Evolutionary conservation across 73 alveolate genomes (phyloP).

Genomic region (Urostyla sp.): DNA sequence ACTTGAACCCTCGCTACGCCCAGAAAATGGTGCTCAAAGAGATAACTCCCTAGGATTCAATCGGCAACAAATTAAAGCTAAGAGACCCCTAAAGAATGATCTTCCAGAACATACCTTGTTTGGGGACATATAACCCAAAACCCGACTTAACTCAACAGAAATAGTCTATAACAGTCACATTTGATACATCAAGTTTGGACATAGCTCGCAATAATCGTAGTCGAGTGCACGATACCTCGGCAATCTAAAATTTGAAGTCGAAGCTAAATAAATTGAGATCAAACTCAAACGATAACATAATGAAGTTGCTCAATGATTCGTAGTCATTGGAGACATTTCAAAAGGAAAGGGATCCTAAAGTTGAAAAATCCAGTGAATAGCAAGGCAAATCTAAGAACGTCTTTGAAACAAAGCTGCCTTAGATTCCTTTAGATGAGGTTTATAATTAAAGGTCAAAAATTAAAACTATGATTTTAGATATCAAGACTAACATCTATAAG

Average conservation of each 20-base stretch:
- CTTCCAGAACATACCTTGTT: neutral
- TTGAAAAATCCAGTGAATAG: too few species aligned
- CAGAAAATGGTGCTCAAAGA: neutral
- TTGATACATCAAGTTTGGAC: constrained; percentile 2
- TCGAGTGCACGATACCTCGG: too few species aligned
- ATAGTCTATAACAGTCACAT: neutral
- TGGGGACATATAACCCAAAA: constrained; percentile 44
- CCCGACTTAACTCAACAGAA: neutral
- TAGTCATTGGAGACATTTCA: too few species aligned
- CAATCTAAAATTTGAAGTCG: too few species aligned
- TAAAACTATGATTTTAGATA: constrained; percentile 36
- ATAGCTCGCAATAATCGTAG: too few species aligned
- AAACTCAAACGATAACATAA: too few species aligned
- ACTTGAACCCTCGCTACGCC: neutral
- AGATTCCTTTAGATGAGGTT: constrained; percentile 29
- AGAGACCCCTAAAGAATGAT: constrained; percentile 7
- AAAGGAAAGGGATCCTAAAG: too few species aligned
- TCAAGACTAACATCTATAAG: constrained; percentile 37
- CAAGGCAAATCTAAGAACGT: too few species aligned
- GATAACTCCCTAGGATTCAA: too few species aligned
- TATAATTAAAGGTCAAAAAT: constrained; percentile 23
- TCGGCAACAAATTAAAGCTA: constrained; percentile 26
- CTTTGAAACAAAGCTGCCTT: constrained; percentile 29
- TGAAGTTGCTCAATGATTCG: too few species aligned
- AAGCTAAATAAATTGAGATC: too few species aligned